Base-by-base conservation (phyloP, 2,329 filamentous ascomycete species). In the Ophiostoma ips region DNA sequence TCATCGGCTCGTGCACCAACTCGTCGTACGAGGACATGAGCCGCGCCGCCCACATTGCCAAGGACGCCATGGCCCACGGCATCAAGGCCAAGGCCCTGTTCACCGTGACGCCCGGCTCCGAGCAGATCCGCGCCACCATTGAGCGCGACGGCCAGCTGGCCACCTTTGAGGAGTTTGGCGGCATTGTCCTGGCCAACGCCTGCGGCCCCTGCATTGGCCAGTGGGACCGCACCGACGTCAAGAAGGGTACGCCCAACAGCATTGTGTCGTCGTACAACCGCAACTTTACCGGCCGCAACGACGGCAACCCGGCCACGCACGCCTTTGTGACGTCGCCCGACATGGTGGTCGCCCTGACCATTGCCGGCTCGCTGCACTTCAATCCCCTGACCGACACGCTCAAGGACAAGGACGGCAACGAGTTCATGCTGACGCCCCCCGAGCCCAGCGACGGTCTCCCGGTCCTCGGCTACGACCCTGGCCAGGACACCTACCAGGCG, bases 241-340 rank as follows among this genome's bases (percentile, higher is more conserved):
- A 89, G 77, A 95, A 96, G 80, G 90, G 90, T 58, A 82, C 86
- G 61, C 74, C 88, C 62, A 98, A 98, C 81, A 94, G 88, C 7
- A 98, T 98, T 67, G 75, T 98, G 66, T 95, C 89, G 44, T 96
- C 92, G 28, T 98, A 95, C 83, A 98, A 98, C 84, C 88, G 92
- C 71, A 96, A 98, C 81, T 96, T 98, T 75, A 96, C 90, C 55
- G 90, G 90, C 58, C 87, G 92, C 66, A 96, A 96, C 58, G 96
- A 66, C 51, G 63, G 62, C 50, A 66, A 66, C 62, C 61, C 69
- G 2, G 68, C 66, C 28, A 73, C 70, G 0, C 68, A 71, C 57
- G 69, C 68, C 1, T 72, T 73, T 53, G 66, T 72, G 43, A 66
- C 69, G 15, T 71, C 68, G 3, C 69, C 69, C 18, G 68, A 72